Percentiles rank a stretch among this genome's conserved stretches.
phyloP scores from a whole-genome alignment of 108 stramenopile genomes.

The Nitzschia sp. region DNA sequence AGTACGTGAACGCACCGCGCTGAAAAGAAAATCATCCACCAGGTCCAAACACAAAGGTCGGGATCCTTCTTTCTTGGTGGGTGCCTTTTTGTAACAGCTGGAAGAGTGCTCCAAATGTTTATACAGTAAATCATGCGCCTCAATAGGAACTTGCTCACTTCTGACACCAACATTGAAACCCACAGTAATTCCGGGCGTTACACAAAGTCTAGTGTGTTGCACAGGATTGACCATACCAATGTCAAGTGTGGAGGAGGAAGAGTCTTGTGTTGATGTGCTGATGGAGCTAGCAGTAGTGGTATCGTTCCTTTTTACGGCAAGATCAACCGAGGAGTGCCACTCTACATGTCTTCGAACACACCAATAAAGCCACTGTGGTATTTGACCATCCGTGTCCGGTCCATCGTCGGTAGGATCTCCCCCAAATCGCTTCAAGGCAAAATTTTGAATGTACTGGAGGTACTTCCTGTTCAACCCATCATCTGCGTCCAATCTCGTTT shows the following conservation, averaged over 20 bases:
- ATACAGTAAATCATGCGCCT: constrained; percentile 46
- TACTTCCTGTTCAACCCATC: constrained; percentile 72
- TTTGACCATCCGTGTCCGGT: constrained; percentile 1
- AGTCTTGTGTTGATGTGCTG: constrained; percentile 6
- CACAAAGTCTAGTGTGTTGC: constrained; percentile 52
- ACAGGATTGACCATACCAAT: constrained; percentile 36
- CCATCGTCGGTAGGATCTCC: neutral
- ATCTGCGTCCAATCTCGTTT: constrained; percentile 84
- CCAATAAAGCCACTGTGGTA: constrained; percentile 68
- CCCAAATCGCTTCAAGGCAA: constrained; percentile 49
- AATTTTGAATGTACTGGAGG: constrained; percentile 51
- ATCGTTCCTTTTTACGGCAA: neutral
- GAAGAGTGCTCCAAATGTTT: constrained; percentile 14
- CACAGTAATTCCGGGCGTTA: constrained; percentile 78
- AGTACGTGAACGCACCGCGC: constrained; percentile 74
- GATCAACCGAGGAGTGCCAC: constrained; percentile 57
- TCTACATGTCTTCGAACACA: constrained; percentile 68
- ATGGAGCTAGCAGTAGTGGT: too few species aligned
- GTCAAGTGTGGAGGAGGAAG: too few species aligned
- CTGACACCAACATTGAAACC: constrained; percentile 65
- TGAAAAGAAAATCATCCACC: constrained; percentile 48
- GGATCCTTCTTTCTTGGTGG: constrained; percentile 2
- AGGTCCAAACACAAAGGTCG: constrained; percentile 48
- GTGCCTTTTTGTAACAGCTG: constrained; percentile 12
- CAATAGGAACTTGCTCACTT: constrained; percentile 51